Evolutionary conservation across 2,329 filamentous ascomycete species (phyloP).

Genomic region (Trichoderma oligosporum): DNA sequence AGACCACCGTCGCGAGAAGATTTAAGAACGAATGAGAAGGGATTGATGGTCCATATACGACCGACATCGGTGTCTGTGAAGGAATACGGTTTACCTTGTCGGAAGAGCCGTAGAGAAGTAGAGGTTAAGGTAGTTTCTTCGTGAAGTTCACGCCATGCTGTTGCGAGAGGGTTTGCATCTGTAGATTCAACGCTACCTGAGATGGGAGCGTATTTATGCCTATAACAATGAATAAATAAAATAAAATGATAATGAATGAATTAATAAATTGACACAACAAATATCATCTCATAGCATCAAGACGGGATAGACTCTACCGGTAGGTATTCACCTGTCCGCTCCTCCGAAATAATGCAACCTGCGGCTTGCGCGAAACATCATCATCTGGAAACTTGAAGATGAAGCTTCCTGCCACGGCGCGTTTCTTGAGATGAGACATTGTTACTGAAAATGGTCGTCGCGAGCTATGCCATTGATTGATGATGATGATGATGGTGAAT

Average conservation of each 20-base stretch:
- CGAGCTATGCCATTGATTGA: background rate
- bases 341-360: slow-evolving; percentile 59
- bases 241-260: background rate
- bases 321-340: slow-evolving; percentile 59
- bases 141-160: slow-evolving; percentile 59
- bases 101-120: slow-evolving; percentile 46
- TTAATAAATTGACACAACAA: no score
- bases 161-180: slow-evolving; percentile 50
- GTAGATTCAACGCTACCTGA: slow-evolving; percentile 56
- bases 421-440: slow-evolving; percentile 27
- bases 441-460: slow-evolving; percentile 15
- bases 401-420: slow-evolving; percentile 48
- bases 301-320: slow-evolving; percentile 37
- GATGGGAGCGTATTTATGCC: slow-evolving; percentile 57
- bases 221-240: slow-evolving; percentile 21
- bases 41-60: slow-evolving; percentile 59
- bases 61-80: slow-evolving; percentile 52
- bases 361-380: slow-evolving; percentile 36
- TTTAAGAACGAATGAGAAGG: slow-evolving; percentile 56
- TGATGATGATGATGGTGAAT: no score
- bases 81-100: slow-evolving; percentile 55
- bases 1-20: slow-evolving; percentile 13
- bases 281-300: no score
- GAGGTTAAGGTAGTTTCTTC: slow-evolving; percentile 58
- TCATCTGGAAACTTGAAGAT: slow-evolving; percentile 44